Base-by-base conservation (phyloP, 495 filamentous ascomycete genomes). In the Viridothelium virens region DNA sequence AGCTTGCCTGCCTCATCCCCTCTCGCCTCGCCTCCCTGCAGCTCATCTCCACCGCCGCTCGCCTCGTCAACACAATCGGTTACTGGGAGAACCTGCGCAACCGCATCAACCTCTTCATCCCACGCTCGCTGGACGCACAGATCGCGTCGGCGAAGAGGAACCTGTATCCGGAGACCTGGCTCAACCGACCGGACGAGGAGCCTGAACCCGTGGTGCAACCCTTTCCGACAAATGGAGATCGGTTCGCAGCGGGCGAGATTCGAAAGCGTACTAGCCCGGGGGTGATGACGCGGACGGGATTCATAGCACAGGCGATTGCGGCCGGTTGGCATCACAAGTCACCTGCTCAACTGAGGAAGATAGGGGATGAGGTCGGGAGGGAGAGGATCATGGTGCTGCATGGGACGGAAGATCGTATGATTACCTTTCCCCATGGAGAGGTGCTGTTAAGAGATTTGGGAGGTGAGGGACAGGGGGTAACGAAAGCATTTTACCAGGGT, bases 251-350 rank as follows among this genome's bases (percentile, higher is more conserved):
- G 5, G 85, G 89, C 63, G 89, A 93, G 73, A 66, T 94, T 66
- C 76, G 72, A 53, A 93, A 93, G 74, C 81, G 87, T 10, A 72
- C 74, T 33, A 78, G 89, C 62, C 69, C 70, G 9, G 72, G 76
- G 0, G 77, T 75, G 6, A 91, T 89, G 69, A 83, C 82, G 0
- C 78, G 81, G 56, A 81, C 80, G 47, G 89, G 89, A 2, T 91
- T 92, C 73, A 68, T 95, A 41, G 77, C 89, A 67, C 91, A 96
- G 74, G 80, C 87, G 3, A 81, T 92, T 48, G 91, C 91, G 2
- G 89, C 88, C 1, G 86, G 85, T 12, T 92, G 89, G 85, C 91
- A 96, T 75, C 77, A 85, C 72, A 92, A 94, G 75, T 82, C 77
- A 5, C 69, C 82, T 0, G 81, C 74, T 59, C 86, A 93, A 74